Conservation (phyloP, 805 yeast species). For the Candida sithepensis region DNA sequence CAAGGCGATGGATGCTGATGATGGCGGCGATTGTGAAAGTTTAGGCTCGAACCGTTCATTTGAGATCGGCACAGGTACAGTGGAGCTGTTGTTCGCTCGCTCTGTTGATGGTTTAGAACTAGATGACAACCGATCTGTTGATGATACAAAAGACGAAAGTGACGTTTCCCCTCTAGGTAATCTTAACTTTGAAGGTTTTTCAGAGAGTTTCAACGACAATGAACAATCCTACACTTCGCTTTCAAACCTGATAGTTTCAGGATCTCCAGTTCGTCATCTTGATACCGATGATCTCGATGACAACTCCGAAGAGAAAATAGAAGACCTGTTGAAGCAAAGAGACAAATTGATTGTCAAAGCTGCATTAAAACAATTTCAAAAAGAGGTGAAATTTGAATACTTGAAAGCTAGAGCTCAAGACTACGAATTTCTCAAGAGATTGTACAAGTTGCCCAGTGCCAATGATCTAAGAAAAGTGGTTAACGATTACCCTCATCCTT, state of each 20-base stretch:
- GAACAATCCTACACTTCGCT: too few species aligned
- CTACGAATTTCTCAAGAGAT: constrained; percentile 21
- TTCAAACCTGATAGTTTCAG: too few species aligned
- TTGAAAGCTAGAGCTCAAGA: constrained; percentile 17
- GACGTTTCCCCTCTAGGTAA: too few species aligned
- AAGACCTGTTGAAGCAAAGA: neutral
- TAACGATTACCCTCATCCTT: neutral
- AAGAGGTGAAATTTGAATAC: constrained; percentile 20
- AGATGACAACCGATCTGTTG: neutral
- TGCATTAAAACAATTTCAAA: constrained; percentile 17
- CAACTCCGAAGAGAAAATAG: neutral
- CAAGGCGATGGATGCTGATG: neutral
- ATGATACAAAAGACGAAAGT: neutral
- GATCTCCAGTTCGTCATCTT: too few species aligned
- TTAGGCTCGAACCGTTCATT: neutral
- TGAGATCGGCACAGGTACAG: neutral
- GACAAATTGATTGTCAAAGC: constrained; percentile 21
- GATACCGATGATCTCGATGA: neutral
- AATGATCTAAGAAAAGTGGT: constrained; percentile 14
- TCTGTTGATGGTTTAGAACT: neutral
- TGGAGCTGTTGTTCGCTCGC: neutral
- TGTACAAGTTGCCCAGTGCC: constrained; percentile 28
- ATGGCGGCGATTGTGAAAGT: neutral
- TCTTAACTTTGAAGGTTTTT: neutral
- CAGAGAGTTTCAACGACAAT: too few species aligned